Percentiles rank a stretch among this genome's conserved stretches.
phyloP scores from a whole-genome alignment of 768 basidiomycete genomes.

The Floccularia luteovirens region DNA sequence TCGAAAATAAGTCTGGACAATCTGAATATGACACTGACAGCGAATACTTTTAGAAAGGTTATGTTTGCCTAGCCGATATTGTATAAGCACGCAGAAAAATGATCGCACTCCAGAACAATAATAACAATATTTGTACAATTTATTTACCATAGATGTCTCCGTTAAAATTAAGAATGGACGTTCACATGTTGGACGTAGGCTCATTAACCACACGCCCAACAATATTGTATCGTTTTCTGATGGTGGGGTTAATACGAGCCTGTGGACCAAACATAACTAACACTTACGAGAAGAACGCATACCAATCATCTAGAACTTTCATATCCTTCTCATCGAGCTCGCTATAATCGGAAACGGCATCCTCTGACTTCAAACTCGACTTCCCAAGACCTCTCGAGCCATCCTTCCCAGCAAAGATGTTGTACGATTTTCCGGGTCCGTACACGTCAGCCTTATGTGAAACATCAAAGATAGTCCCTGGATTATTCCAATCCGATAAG shows the following conservation, averaged over 20 bases:
- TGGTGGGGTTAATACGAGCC: constrained; percentile 4
- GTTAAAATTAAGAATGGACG: too few relatives aligned
- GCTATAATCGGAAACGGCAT: constrained; percentile 87
- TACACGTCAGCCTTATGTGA: constrained; percentile 82
- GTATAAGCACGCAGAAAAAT: too few relatives aligned
- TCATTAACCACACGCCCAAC: constrained; percentile 64
- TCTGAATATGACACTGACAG: too few relatives aligned
- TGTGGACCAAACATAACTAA: not conserved
- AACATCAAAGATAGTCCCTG: constrained; percentile 90
- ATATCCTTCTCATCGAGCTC: constrained; percentile 58
- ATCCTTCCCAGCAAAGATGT: constrained; percentile 91
- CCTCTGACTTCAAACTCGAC: constrained; percentile 79
- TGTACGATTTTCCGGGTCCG: constrained; percentile 72
- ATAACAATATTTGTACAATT: too few relatives aligned
- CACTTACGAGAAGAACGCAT: constrained; percentile 78
- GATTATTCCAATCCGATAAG: not conserved
- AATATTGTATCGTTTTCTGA: constrained; percentile 81
- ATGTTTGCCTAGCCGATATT: too few relatives aligned
- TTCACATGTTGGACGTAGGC: constrained; percentile 8
- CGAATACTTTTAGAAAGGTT: too few relatives aligned
- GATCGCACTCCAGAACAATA: too few relatives aligned
- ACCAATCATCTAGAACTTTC: constrained; percentile 87
- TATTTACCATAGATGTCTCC: too few relatives aligned
- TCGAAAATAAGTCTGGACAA: too few relatives aligned
- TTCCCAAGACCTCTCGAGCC: constrained; percentile 84